Percentiles rank a stretch among this genome's conserved stretches.
phyloP scores from a whole-genome alignment of 257 asterid genomes.

The Vinca minor region DNA sequence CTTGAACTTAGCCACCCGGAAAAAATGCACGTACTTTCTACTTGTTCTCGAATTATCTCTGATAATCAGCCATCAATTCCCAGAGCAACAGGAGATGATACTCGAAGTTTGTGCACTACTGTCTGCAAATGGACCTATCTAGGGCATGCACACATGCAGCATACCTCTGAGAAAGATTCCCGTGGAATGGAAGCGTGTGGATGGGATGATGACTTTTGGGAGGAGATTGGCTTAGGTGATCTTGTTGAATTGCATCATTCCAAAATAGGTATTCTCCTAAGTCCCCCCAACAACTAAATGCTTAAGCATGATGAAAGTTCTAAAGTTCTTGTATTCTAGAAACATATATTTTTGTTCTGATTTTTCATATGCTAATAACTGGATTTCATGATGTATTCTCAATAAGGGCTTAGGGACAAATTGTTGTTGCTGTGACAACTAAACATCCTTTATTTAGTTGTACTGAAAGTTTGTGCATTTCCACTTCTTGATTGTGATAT shows the following conservation, averaged over 20 bases:
- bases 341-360: background rate
- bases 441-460: background rate
- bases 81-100: conserved; percentile 99
- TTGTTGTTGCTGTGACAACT: background rate
- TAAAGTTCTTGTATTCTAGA: background rate
- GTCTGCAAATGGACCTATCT: conserved; percentile 98
- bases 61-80: conserved; percentile 8
- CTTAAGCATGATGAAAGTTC: conserved; percentile 1
- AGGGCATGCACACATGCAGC: conserved; percentile 97
- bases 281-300: conserved; percentile 5
- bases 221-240: conserved; percentile 93
- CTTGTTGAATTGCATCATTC: conserved; percentile 93
- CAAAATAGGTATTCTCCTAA: conserved; percentile 59
- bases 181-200: conserved; percentile 90
- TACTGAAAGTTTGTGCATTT: background rate
- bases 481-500: background rate
- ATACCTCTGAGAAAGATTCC: conserved; percentile 59
- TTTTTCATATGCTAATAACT: background rate
- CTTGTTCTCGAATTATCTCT: conserved; percentile 6
- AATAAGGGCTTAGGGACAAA: background rate
- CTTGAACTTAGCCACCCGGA: too few relatives aligned
- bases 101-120: conserved; percentile 92
- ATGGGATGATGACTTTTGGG: conserved; percentile 98
- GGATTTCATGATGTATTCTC: background rate
- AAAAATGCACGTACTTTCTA: background rate